Evolutionary conservation across 495 filamentous ascomycete species (phyloP).

Genomic region (Pyronema domesticum): DNA sequence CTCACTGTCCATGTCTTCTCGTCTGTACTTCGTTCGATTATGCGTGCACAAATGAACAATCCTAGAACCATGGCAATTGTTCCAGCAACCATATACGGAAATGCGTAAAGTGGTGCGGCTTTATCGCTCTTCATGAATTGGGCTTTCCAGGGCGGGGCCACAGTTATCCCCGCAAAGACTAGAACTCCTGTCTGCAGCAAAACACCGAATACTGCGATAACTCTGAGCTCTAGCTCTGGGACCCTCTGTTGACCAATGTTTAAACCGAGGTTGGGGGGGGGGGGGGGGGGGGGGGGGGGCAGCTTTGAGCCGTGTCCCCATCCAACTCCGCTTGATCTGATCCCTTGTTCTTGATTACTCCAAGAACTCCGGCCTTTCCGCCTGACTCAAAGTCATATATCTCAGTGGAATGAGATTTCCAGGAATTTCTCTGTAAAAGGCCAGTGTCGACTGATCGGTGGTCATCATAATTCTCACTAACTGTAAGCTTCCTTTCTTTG

Average conservation of each 20-base stretch:
- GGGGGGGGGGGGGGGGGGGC: too few species aligned
- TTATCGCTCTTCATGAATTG: conserved; percentile 2
- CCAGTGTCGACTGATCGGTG: too few species aligned
- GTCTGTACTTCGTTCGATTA: conserved; percentile 22
- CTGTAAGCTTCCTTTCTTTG: neutral
- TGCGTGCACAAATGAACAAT: conserved; percentile 22
- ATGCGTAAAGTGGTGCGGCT: conserved; percentile 14
- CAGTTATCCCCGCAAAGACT: conserved; percentile 14
- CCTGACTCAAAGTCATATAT: neutral
- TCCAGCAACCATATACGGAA: conserved; percentile 20
- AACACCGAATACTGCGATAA: conserved; percentile 16
- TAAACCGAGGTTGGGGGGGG: conserved; percentile 22
- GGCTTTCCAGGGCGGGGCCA: conserved; percentile 18
- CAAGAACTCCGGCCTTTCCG: neutral
- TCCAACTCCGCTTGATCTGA: conserved; percentile 1
- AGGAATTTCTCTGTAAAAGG: too few species aligned
- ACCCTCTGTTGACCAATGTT: conserved; percentile 9
- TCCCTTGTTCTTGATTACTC: neutral
- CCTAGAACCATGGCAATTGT: conserved; percentile 18
- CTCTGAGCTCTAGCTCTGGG: conserved; percentile 9
- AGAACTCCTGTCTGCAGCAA: conserved; percentile 17
- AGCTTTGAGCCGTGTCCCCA: conserved; percentile 5
- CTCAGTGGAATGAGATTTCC: neutral
- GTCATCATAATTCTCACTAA: neutral
- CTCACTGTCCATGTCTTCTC: conserved; percentile 17